phyloP scores from a whole-genome alignment of 1,284 basidiomycete species.

The Ceratobasidium papillatum region DNA sequence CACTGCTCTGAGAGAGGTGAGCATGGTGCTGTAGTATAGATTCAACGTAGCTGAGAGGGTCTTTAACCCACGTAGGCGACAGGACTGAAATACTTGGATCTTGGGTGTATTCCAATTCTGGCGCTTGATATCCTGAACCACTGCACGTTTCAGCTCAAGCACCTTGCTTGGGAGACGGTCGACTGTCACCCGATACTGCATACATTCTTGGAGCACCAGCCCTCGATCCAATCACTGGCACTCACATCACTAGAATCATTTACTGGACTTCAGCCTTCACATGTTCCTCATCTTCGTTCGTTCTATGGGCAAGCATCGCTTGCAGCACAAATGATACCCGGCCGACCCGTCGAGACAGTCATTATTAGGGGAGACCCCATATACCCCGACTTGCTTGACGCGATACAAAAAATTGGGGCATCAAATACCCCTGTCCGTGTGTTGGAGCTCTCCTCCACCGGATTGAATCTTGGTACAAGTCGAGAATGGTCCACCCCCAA shows the following conservation, averaged over 20 bases:
- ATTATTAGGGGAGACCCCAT: constrained; percentile 30
- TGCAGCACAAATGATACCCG: constrained; percentile 31
- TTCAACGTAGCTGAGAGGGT: neutral
- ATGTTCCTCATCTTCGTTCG: constrained; percentile 25
- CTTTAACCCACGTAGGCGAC: neutral
- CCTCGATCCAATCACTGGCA: constrained; percentile 25
- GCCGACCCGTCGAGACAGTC: constrained; percentile 24
- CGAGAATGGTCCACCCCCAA: constrained; percentile 34
- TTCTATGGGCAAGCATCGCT: constrained; percentile 31
- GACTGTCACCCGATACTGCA: constrained; percentile 36
- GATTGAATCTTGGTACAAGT: constrained; percentile 27
- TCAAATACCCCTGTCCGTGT: constrained; percentile 13
- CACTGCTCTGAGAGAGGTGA: constrained; percentile 30
- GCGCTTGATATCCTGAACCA: constrained; percentile 35
- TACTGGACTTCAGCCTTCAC: constrained; percentile 9
- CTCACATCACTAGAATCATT: constrained; percentile 12
- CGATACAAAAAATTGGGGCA: constrained; percentile 22
- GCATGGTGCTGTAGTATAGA: neutral
- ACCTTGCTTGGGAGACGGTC: constrained; percentile 33
- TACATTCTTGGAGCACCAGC: constrained; percentile 28
- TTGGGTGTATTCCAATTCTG: constrained; percentile 31
- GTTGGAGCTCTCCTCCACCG: constrained; percentile 29
- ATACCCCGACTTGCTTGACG: constrained; percentile 28
- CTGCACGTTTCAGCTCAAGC: constrained; percentile 28
- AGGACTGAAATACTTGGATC: constrained; percentile 27